Conservation (phyloP, 176 grass and related monocot species). For the Oropetium thomaeum region DNA sequence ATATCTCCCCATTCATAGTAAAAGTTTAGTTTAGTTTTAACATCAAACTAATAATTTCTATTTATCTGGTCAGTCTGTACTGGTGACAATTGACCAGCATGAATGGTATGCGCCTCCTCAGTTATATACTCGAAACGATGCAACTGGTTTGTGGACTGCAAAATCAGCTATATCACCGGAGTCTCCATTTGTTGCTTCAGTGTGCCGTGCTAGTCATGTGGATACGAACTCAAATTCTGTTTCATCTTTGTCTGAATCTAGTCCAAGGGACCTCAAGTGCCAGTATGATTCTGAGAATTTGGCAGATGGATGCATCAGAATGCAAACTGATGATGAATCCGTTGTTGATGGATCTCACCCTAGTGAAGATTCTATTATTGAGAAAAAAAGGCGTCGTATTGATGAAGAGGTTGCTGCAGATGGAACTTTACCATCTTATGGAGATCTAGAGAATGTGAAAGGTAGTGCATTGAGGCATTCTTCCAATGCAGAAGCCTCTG, state of each 20-base stretch:
- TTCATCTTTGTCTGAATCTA: constrained; percentile 48
- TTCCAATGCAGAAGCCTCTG: constrained; percentile 46
- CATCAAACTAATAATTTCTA: constrained; percentile 17
- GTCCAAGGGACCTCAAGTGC: constrained; percentile 63
- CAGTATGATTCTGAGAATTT: constrained; percentile 60
- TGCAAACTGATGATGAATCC: constrained; percentile 85
- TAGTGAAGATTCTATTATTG: constrained; percentile 49
- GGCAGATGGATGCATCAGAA: constrained; percentile 64
- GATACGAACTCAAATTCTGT: constrained; percentile 44
- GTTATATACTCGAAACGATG: constrained; percentile 78
- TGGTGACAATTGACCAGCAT: constrained; percentile 89
- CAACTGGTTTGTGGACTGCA: constrained; percentile 79
- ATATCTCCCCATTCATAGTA: not conserved
- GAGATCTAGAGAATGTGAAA: constrained; percentile 58
- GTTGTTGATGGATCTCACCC: constrained; percentile 52
- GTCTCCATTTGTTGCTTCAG: constrained; percentile 54
- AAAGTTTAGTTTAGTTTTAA: constrained; percentile 6
- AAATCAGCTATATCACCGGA: constrained; percentile 56
- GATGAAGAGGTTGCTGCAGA: constrained; percentile 68
- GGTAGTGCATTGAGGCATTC: constrained; percentile 48
- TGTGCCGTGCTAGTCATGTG: constrained; percentile 37
- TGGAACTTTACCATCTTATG: constrained; percentile 60
- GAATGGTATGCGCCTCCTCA: constrained; percentile 92
- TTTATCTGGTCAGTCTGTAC: constrained; percentile 66
- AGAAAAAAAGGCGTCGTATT: constrained; percentile 74